Base-by-base conservation (phyloP, 2,329 filamentous ascomycete species). In the Nemania sp. region DNA sequence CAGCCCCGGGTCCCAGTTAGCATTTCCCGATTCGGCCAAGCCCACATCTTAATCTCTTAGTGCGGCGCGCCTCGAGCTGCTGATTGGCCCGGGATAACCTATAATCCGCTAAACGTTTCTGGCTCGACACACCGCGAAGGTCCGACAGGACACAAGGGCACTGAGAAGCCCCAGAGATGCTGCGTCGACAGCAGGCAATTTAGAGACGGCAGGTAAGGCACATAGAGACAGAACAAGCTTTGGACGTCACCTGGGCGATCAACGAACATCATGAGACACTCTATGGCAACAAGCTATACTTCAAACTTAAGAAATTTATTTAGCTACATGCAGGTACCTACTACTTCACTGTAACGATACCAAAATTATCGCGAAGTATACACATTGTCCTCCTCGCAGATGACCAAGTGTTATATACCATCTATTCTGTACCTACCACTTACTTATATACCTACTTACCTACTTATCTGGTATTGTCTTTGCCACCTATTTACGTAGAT, bases 21-120 rank as follows among this genome's bases (percentile, higher is more conserved):
- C 51, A 70, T 64, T 72, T 69, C 70, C 69, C 61, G 60, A 71
- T 71, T 62, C 60, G 68, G 70, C 59, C 63, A 72, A 70, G 67
- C 53, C 59, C 62, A 56, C 50, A 57, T 56, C 62, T 64, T 65
- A 63, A 58, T 65, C 42, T 60, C 59, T 53, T 57, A 53, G 56
- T 32, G 25, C 45, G 56, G 46, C 29, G 55, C n/a, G 3, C 15
- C n/a, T 1, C 3, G 1, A 12, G 34, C 9, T 10, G 18, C 32
- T 71, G 50, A 71, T 72, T 72, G 68, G 70, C 21, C 34, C 68
- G 70, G 69, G 63, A 64, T 69, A 72, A 69, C 66, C 55, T 18
- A 64, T 72, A 62, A 59, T 70, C 70, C 70, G 70, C 58, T 60
- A 65, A 65, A 67, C 68, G 68, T 54, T 63, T 67, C 67, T 65